phyloP scores from a whole-genome alignment of 2,329 filamentous ascomycete genomes.

The Fusarium sp. region DNA sequence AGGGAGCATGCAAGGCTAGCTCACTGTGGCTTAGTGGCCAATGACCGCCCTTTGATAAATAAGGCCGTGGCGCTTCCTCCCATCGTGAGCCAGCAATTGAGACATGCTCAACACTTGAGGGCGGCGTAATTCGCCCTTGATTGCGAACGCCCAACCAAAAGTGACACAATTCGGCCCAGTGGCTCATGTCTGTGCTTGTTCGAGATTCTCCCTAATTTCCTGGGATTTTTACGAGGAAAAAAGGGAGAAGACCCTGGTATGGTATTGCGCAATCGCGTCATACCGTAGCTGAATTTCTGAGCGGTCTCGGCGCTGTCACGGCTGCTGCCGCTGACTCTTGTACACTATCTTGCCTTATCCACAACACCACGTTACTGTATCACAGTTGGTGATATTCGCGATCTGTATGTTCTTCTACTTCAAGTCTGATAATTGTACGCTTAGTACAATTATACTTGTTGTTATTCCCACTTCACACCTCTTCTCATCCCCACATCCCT shows the following conservation, averaged over 20 bases:
- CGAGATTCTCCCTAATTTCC: slow-evolving; percentile 5
- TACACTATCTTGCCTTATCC: slow-evolving; percentile 17
- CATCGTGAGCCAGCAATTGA: not conserved
- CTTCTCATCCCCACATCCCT: not conserved
- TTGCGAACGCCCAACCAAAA: slow-evolving; percentile 28
- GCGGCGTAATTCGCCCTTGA: not conserved
- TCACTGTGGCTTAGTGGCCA: slow-evolving; percentile 3
- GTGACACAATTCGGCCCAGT: slow-evolving; percentile 32
- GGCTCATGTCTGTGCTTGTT: not conserved
- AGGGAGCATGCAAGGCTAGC: slow-evolving; percentile 18
- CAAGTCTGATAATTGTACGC: no score
- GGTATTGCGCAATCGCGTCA: slow-evolving; percentile 43
- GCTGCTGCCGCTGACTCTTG: slow-evolving; percentile 31
- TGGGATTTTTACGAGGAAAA: slow-evolving; percentile 1
- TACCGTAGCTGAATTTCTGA: slow-evolving; percentile 31
- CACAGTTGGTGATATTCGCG: not conserved
- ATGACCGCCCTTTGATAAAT: not conserved
- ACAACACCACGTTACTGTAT: slow-evolving; percentile 8
- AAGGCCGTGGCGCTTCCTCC: slow-evolving; percentile 12
- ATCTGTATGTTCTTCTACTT: not conserved
- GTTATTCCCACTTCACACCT: not conserved
- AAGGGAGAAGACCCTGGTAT: slow-evolving; percentile 21
- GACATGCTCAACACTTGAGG: not conserved
- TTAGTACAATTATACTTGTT: no score
- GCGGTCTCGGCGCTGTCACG: slow-evolving; percentile 37